These are phyloP conservation scores for Hypoxylon crocopeplum DNA, from an alignment of 495 filamentous ascomycete species.

Conservation along the genomic window DNA sequence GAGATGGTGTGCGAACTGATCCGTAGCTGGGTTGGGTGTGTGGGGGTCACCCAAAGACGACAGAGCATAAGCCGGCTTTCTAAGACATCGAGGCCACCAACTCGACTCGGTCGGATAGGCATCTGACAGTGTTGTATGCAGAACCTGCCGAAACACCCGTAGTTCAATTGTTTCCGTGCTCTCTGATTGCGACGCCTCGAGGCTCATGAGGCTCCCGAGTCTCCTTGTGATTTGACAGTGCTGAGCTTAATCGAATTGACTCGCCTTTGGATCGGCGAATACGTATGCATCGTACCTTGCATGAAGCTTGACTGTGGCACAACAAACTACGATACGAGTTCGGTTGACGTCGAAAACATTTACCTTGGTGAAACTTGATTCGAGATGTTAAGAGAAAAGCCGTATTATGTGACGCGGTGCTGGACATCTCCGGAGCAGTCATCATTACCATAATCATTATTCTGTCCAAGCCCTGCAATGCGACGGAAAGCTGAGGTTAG, in stretches of 20 bases:
- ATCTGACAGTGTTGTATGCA: slow-evolving; percentile 42
- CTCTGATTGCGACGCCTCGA: slow-evolving; percentile 31
- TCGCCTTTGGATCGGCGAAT: slow-evolving; percentile 29
- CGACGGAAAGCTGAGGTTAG: slow-evolving; percentile 10
- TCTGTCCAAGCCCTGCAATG: neutral
- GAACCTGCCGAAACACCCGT: slow-evolving; percentile 27
- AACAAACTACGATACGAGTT: slow-evolving; percentile 25
- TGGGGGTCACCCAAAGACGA: slow-evolving; percentile 27
- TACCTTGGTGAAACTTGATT: slow-evolving; percentile 14
- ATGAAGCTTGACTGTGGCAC: slow-evolving; percentile 34
- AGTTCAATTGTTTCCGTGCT: slow-evolving; percentile 19
- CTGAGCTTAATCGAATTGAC: slow-evolving; percentile 34
- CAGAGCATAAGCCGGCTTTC: slow-evolving; percentile 37
- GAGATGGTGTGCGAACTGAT: slow-evolving; percentile 40
- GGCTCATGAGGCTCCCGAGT: slow-evolving; percentile 26
- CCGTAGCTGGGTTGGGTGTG: slow-evolving; percentile 27
- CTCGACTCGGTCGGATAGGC: slow-evolving; percentile 26
- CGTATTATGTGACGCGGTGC: slow-evolving; percentile 9
- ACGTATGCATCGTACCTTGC: slow-evolving; percentile 39
- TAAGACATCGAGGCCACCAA: slow-evolving; percentile 39
- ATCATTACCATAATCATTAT: slow-evolving; percentile 1
- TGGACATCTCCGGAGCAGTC: neutral
- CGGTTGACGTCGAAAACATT: slow-evolving; percentile 7
- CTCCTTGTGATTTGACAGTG: slow-evolving; percentile 37
- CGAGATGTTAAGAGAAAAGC: neutral